phyloP scores from a whole-genome alignment of 192 early-diverging fungal species.

The Coemansia sp. region DNA sequence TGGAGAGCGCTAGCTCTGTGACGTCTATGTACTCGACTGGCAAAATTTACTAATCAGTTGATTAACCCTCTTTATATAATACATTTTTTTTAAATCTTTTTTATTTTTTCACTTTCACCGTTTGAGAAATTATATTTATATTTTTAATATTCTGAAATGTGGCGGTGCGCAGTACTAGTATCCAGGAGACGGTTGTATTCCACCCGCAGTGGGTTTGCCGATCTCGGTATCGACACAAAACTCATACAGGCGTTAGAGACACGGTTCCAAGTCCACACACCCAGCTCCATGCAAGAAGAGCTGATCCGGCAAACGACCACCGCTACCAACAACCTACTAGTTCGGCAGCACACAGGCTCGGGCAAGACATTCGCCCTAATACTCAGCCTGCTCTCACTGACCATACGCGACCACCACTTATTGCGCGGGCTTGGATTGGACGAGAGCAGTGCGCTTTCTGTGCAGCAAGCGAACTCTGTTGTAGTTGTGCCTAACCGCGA shows the following conservation, averaged over 20 bases:
- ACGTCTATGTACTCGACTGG: constrained; percentile 36
- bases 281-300: constrained; percentile 14
- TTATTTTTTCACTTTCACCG: neutral
- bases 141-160: neutral
- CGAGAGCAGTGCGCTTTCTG: neutral
- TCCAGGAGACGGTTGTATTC: neutral
- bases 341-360: constrained; percentile 36
- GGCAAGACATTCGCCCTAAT: constrained; percentile 36
- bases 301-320: constrained; percentile 1
- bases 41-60: constrained; percentile 28
- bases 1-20: constrained; percentile 18
- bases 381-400: constrained; percentile 13
- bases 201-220: no score
- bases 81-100: neutral
- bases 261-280: neutral
- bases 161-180: neutral
- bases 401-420: constrained; percentile 14
- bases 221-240: neutral
- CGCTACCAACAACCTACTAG: constrained; percentile 1
- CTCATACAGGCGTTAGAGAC: neutral
- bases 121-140: neutral
- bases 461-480: constrained; percentile 11
- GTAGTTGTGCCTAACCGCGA: constrained; percentile 47
- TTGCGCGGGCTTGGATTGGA: constrained; percentile 9
- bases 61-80: neutral